Base-by-base conservation (phyloP, 1,284 basidiomycete genomes). In the Puccinia sorghi region DNA sequence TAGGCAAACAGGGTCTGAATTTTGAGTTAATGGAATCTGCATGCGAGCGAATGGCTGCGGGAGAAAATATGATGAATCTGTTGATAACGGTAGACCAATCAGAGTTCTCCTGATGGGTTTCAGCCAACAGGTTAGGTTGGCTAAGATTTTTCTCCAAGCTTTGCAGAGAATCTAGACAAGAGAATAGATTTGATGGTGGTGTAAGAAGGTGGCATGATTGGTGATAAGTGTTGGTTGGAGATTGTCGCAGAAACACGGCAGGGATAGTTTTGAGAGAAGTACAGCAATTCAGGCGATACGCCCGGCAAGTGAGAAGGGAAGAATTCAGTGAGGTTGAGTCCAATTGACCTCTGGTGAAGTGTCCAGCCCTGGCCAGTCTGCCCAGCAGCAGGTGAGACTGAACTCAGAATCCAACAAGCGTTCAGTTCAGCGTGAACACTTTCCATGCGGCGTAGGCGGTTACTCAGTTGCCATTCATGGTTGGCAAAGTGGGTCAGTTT, bases 1-100 rank as follows among this genome's bases (percentile, higher is more conserved):
- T 71, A 61, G 46, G 76, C 59, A 64, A 79, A 79, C 27, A 72
- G 43, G 22, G 76, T 69, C 39, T 79, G 76, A 43, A 79, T 79
- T 64, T 13, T 27, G 50, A 66, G 50, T 57, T 37, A 22, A 37
- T 69, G 39, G 43, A 37, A 22, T 52, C 66, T 52, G 59, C 11
- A 13, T 54, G 13, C 17, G 54, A 63, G 25, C 22, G 54, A 32
- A 56, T 15, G 27, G 46, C 41, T 27, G 43, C 22, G 22, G 70
- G 70, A n/a, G 32, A n/a, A n/a, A 41, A 25, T 20, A 77, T 46
- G n/a, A 77, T 61, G 6, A 70, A 67, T 61, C 75, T 43, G 39
- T 66, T 67, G 52, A 77, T 52, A n/a, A 66, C 75, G 39, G 75
- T 70, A 46, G 75, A 77, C 50, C 63, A 67, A 61, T 67, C 66